phyloP scores from a whole-genome alignment of 495 filamentous ascomycete genomes.

The Talaromyces ruber region DNA sequence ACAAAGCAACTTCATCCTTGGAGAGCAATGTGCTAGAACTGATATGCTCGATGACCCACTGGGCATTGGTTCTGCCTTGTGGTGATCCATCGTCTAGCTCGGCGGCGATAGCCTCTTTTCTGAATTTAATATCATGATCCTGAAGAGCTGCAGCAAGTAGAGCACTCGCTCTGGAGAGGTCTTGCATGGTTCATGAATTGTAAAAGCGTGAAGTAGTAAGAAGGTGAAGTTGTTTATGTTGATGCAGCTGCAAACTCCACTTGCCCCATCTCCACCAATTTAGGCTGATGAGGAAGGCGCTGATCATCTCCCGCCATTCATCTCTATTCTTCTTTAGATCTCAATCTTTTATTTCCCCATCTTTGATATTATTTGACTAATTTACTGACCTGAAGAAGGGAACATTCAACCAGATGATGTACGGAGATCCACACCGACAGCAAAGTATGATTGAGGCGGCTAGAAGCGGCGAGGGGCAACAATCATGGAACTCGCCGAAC shows the following conservation, averaged over 20 bases:
- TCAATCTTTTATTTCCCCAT: background rate
- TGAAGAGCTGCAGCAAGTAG: slow-evolving; percentile 15
- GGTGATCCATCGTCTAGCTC: slow-evolving; percentile 16
- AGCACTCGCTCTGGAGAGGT: background rate
- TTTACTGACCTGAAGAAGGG: background rate
- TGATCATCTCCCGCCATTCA: background rate
- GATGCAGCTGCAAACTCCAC: background rate
- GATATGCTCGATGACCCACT: slow-evolving; percentile 29
- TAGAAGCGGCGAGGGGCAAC: slow-evolving; percentile 5
- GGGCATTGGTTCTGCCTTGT: slow-evolving; percentile 11
- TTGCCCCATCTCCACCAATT: background rate
- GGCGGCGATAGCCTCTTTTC: slow-evolving; percentile 19
- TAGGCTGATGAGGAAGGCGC: too few relatives aligned
- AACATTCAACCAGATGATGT: background rate
- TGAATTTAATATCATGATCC: slow-evolving; percentile 20
- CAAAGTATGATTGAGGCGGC: background rate
- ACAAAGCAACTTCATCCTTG: slow-evolving; percentile 32
- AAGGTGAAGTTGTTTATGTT: background rate
- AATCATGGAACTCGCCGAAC: background rate
- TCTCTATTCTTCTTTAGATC: background rate
- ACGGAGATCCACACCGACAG: background rate
- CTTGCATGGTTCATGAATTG: background rate
- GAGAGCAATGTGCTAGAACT: slow-evolving; percentile 28
- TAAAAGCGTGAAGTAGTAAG: background rate
- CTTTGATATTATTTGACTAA: background rate